Base-by-base conservation (phyloP, 2,329 filamentous ascomycete genomes). In the Botrytis galanthina region DNA sequence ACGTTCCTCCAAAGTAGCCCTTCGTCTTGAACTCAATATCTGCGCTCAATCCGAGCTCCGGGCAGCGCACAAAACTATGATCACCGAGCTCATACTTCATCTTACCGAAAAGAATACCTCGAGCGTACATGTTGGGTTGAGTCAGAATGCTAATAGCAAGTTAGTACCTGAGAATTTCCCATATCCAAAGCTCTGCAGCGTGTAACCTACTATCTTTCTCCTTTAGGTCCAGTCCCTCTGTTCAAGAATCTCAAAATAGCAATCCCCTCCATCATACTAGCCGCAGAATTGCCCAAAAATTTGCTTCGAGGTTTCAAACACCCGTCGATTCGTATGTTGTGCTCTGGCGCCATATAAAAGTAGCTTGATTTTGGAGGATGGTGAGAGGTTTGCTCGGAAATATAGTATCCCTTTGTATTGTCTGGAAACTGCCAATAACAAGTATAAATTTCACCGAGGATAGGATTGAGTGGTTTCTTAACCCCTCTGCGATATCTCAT, bases 1-100 rank as follows among this genome's bases (percentile, higher is more conserved):
- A 99, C 1, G 93, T 96, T 12, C 96, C 96, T 70, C 94, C 92
- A 76, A 99, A 95, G 88, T 97, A 99, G 8, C 96, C 96, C 83
- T 98, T 98, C 70, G 94, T 97, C 85, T 98, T 98, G 88, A 99
- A 99, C 77, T 99, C 96, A 75, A 99, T 90, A 81, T 99, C 95
- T 74, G 94, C 95, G 39, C 90, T 88, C 29, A 99, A 86, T 73
- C 94, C 91, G 29, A 94, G 88, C 82, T 98, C 95, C 0, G 95
- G 94, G 82, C 96, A 98, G 77, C 91, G 89, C 32, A 99, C 93
- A 79, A 94, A 93, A 81, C 95, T 97, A 84, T 97, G 95, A 82
- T 98, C 95, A 76, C 95, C 96, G 12, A 99, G 89, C 84, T 99
- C 96, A 83, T 98, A 99, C 83, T 98, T 98, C 96, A 99, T 98